phyloP scores from a whole-genome alignment of 2,329 filamentous ascomycete genomes.

The Colletotrichum sp. region DNA sequence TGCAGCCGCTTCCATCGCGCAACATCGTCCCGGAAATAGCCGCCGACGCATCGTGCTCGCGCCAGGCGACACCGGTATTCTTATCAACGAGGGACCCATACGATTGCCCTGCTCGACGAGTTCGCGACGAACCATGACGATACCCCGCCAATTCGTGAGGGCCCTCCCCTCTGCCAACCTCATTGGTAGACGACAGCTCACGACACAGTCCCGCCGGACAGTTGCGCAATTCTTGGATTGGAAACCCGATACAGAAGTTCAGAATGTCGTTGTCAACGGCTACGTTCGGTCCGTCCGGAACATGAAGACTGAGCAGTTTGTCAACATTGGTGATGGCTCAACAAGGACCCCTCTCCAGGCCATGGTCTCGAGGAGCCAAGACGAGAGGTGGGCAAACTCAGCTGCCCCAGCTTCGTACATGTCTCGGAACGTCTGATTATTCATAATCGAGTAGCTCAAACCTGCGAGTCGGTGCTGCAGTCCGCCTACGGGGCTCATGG shows the following conservation, averaged over 20 bases:
- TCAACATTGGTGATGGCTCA: conserved; percentile 86
- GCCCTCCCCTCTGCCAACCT: not conserved
- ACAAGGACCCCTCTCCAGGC: conserved; percentile 81
- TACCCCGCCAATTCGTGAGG: not conserved
- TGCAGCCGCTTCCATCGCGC: not conserved
- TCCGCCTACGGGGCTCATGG: conserved; percentile 81
- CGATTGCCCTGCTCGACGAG: not conserved
- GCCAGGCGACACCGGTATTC: not conserved
- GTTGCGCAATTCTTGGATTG: conserved; percentile 63
- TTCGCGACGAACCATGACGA: not conserved
- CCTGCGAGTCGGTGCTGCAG: conserved; percentile 80
- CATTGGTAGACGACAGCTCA: conserved; percentile 31
- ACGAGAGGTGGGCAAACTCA: conserved; percentile 64
- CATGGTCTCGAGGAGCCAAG: conserved; percentile 74
- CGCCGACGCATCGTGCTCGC: not conserved
- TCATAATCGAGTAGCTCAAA: conserved; percentile 51
- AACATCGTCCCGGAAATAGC: not conserved
- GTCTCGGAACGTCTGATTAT: conserved; percentile 27
- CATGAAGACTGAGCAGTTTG: conserved; percentile 85
- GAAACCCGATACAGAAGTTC: conserved; percentile 46
- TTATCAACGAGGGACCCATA: not conserved
- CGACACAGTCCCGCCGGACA: conserved; percentile 43
- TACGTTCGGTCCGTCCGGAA: conserved; percentile 85
- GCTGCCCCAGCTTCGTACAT: conserved; percentile 19
- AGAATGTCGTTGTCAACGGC: conserved; percentile 71